phyloP scores from a whole-genome alignment of 208 protist species.

The Acanthamoeba lenticulata region DNA sequence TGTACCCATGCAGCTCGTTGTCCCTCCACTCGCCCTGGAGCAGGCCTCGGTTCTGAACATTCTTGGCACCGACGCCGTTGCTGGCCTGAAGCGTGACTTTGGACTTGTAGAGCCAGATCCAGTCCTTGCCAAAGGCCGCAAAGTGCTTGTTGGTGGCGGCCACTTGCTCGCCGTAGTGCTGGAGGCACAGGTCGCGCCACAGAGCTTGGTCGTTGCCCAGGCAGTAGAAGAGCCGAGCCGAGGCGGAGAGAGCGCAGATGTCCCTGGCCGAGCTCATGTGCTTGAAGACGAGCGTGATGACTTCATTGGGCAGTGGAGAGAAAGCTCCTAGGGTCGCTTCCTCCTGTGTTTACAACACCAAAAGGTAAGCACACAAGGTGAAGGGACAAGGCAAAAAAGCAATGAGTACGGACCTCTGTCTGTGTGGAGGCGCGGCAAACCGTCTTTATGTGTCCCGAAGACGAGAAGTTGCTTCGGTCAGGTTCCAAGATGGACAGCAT shows the following conservation, averaged over 20 bases:
- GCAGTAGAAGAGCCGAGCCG: neutral
- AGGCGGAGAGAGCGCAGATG: neutral
- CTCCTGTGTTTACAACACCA: too few relatives aligned
- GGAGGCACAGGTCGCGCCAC: neutral
- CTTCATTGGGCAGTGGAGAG: neutral
- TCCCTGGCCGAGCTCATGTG: slow-evolving; percentile 1
- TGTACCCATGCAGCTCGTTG: neutral
- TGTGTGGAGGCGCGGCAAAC: too few relatives aligned
- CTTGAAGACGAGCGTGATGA: neutral
- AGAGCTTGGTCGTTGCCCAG: neutral
- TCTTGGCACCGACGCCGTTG: neutral
- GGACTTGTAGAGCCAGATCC: slow-evolving; percentile 17
- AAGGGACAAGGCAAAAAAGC: too few relatives aligned
- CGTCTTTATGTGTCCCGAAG: too few relatives aligned
- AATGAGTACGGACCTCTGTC: too few relatives aligned
- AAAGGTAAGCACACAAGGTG: too few relatives aligned
- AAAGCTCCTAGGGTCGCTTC: neutral
- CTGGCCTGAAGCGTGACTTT: neutral
- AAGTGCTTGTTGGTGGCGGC: neutral
- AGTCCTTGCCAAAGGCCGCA: neutral
- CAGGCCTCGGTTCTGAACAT: neutral
- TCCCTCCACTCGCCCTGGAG: neutral
- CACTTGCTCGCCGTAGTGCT: neutral
- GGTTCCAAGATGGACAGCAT: too few relatives aligned
- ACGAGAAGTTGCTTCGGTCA: too few relatives aligned